These are phyloP conservation scores for Pichia sp. DNA, from an alignment of 1,139 yeast genomes.

Conservation along the genomic window DNA sequence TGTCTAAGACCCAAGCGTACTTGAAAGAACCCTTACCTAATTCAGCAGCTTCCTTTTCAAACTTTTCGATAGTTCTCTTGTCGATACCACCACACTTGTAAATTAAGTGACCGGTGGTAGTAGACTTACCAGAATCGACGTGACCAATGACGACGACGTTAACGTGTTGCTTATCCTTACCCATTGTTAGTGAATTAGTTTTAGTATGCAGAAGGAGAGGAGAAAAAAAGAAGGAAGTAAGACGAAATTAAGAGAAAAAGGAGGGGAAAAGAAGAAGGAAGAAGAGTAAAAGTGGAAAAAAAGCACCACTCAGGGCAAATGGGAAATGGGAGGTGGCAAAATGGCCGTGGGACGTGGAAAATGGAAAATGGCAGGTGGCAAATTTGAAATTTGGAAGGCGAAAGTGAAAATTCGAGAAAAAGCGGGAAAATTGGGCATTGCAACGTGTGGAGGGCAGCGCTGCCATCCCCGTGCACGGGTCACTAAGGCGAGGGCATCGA, in stretches of 20 bases:
- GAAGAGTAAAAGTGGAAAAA: neutral
- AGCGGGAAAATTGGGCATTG: no score
- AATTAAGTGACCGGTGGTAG: conserved; percentile 98
- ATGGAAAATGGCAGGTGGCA: no score
- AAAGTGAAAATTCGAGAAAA: no score
- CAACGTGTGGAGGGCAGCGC: no score
- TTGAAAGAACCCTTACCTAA: conserved; percentile 98
- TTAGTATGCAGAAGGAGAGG: conserved; percentile 1
- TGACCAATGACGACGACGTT: conserved; percentile 99
- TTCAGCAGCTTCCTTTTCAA: conserved; percentile 98
- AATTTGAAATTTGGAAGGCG: no score
- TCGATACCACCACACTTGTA: conserved; percentile 81
- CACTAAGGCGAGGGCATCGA: no score
- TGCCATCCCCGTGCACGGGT: no score
- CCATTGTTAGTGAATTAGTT: conserved; percentile 23
- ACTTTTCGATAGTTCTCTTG: conserved; percentile 98
- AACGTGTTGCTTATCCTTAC: conserved; percentile 96
- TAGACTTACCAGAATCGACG: conserved; percentile 99
- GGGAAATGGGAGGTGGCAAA: no score
- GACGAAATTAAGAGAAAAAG: neutral
- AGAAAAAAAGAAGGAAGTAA: neutral
- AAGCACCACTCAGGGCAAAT: neutral
- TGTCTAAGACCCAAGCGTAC: conserved; percentile 97
- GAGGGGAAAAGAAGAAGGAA: neutral
- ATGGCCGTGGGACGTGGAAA: no score